Evolutionary conservation across 2,329 filamentous ascomycete genomes (phyloP).

Genomic region (Apiospora rasikravindrae): DNA sequence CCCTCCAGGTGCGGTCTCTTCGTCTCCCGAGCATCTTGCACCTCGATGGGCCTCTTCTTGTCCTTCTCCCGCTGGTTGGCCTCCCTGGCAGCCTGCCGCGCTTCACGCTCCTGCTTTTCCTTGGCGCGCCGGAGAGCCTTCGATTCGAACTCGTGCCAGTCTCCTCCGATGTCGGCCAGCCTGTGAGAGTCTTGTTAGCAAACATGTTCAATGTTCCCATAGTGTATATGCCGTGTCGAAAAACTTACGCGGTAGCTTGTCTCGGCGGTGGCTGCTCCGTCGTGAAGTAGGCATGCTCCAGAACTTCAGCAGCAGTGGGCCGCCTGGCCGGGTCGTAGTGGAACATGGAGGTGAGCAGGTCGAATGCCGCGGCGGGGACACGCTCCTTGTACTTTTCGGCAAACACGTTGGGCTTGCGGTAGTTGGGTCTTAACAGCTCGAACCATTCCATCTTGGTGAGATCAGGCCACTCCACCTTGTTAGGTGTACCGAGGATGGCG

Average conservation of each 20-base stretch:
- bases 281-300: slow-evolving; percentile 88
- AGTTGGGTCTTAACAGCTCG: slow-evolving; percentile 81
- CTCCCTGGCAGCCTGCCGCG: slow-evolving; percentile 50
- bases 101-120: slow-evolving; percentile 67
- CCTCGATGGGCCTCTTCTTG: slow-evolving; percentile 34
- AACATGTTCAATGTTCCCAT: slow-evolving; percentile 27
- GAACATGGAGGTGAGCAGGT: slow-evolving; percentile 84
- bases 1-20: slow-evolving; percentile 38
- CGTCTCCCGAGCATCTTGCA: slow-evolving; percentile 31
- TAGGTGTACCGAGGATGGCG: slow-evolving; percentile 87
- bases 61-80: slow-evolving; percentile 38
- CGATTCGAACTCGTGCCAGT: slow-evolving; percentile 99
- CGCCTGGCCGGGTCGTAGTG: slow-evolving; percentile 84
- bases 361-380: slow-evolving; percentile 80
- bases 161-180: slow-evolving; percentile 81
- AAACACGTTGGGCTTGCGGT: slow-evolving; percentile 76
- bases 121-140: slow-evolving; percentile 93
- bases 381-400: slow-evolving; percentile 80
- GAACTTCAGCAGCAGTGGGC: slow-evolving; percentile 81
- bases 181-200: slow-evolving; percentile 48
- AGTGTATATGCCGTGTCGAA: neutral
- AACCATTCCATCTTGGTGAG: slow-evolving; percentile 98
- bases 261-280: slow-evolving; percentile 77
- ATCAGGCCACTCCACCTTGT: slow-evolving; percentile 81
- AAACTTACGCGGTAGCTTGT: slow-evolving; percentile 80